Percentiles rank a stretch among this genome's conserved stretches.
phyloP scores from a whole-genome alignment of 2,329 filamentous ascomycete genomes.

The Apiospora sp. region DNA sequence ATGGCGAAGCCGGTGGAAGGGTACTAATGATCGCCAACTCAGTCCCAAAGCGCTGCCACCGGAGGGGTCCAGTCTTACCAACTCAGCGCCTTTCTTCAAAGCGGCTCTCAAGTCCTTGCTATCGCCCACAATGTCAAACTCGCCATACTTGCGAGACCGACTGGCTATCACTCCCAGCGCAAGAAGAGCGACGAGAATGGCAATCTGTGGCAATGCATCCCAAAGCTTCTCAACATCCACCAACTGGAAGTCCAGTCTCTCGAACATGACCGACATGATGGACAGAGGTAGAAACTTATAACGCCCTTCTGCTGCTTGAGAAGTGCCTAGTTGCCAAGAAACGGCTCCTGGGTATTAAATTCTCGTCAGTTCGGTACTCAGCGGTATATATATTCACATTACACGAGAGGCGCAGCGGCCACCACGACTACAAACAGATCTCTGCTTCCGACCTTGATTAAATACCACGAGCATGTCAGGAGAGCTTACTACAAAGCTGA shows the following conservation, averaged over 20 bases:
- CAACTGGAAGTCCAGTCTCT: background rate
- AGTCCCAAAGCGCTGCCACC: background rate
- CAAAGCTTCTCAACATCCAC: background rate
- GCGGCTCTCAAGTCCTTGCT: conserved; percentile 1
- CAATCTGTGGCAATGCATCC: background rate
- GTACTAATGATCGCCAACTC: background rate
- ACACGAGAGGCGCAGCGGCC: too few relatives aligned
- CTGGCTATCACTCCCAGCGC: background rate
- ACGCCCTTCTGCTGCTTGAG: background rate
- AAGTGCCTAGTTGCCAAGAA: background rate
- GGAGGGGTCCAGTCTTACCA: background rate
- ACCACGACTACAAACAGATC: too few relatives aligned
- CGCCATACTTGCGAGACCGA: background rate
- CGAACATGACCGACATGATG: background rate
- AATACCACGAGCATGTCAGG: too few relatives aligned
- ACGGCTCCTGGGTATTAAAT: background rate
- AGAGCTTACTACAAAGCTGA: too few relatives aligned
- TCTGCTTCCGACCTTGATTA: too few relatives aligned
- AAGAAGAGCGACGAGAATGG: background rate
- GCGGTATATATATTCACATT: background rate
- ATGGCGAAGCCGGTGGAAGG: conserved; percentile 1
- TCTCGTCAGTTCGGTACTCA: background rate
- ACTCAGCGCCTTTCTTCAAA: background rate
- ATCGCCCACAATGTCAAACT: conserved; percentile 9
- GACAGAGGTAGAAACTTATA: background rate